Conservation (phyloP, 441 rosid species). For the Pelargonium citronellum region DNA sequence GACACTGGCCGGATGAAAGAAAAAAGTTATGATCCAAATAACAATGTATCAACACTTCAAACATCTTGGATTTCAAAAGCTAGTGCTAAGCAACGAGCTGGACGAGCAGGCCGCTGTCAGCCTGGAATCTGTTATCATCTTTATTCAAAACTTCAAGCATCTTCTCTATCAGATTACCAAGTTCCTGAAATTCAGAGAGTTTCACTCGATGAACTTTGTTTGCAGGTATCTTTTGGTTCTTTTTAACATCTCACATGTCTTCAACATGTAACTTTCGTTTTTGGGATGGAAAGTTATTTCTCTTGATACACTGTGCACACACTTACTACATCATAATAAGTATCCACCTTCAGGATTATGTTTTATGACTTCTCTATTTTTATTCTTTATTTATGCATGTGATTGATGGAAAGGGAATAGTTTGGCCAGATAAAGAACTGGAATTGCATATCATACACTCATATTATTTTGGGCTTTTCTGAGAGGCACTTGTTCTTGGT, state of each 20-base stretch:
- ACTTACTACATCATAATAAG: not conserved
- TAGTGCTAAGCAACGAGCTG: constrained; percentile 91
- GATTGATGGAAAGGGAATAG: not conserved
- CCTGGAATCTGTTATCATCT: constrained; percentile 96
- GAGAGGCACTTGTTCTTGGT: too few species aligned
- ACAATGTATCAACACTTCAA: constrained; percentile 85
- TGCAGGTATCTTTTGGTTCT: constrained; percentile 50
- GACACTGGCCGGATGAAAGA: constrained; percentile 98
- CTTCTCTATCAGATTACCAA: constrained; percentile 75
- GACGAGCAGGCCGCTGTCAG: constrained; percentile 96
- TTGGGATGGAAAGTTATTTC: not conserved
- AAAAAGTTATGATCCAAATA: constrained; percentile 91
- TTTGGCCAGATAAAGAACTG: not conserved
- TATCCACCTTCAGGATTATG: not conserved
- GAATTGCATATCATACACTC: too few species aligned
- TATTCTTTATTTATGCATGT: not conserved
- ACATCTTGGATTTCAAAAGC: constrained; percentile 94
- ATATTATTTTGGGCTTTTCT: too few species aligned
- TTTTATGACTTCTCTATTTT: constrained; percentile 1
- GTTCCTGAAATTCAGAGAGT: constrained; percentile 90
- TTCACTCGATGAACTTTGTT: constrained; percentile 92
- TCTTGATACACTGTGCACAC: constrained; percentile 1
- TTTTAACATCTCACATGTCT: not conserved
- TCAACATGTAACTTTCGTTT: not conserved
- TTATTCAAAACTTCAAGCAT: constrained; percentile 69